Evolutionary conservation across 2,329 filamentous ascomycete genomes (phyloP).

Genomic region (Pseudogymnoascus sp.): DNA sequence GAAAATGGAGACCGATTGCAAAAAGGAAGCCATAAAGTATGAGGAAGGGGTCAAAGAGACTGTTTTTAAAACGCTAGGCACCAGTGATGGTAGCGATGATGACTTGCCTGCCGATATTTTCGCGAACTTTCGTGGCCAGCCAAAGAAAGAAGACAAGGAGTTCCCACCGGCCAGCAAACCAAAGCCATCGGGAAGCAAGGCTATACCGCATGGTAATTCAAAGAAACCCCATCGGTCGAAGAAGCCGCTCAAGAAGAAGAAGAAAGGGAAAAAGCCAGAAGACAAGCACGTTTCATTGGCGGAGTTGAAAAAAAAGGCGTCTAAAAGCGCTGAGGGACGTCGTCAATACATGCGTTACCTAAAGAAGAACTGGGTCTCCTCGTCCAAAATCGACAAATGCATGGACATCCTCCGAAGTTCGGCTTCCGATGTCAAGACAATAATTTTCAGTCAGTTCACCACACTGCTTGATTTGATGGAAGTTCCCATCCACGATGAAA

Average conservation of each 20-base stretch:
- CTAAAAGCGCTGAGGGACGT: slow-evolving; percentile 56
- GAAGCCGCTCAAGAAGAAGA: slow-evolving; percentile 20
- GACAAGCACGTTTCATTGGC: slow-evolving; percentile 44
- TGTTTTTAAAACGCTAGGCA: not conserved
- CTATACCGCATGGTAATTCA: not conserved
- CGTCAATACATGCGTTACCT: slow-evolving; percentile 65
- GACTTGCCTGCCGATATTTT: slow-evolving; percentile 3
- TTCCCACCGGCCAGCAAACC: not conserved
- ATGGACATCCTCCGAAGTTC: slow-evolving; percentile 29
- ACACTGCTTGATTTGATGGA: slow-evolving; percentile 71
- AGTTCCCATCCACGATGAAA: slow-evolving; percentile 56
- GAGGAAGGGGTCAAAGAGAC: not conserved
- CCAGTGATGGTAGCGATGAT: slow-evolving; percentile 1
- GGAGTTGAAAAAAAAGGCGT: slow-evolving; percentile 60
- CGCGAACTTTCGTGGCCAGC: not conserved
- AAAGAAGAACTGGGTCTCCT: slow-evolving; percentile 65
- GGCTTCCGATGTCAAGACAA: slow-evolving; percentile 58
- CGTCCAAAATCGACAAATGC: slow-evolving; percentile 51
- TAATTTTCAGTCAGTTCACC: slow-evolving; percentile 78
- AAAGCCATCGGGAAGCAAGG: not conserved
- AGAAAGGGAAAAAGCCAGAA: slow-evolving; percentile 24
- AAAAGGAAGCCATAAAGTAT: not conserved
- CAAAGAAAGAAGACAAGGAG: slow-evolving; percentile 8
- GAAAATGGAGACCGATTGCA: not conserved
- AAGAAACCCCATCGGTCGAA: slow-evolving; percentile 10